phyloP scores from a whole-genome alignment of 768 basidiomycete genomes.

The Naematelia encephala region DNA sequence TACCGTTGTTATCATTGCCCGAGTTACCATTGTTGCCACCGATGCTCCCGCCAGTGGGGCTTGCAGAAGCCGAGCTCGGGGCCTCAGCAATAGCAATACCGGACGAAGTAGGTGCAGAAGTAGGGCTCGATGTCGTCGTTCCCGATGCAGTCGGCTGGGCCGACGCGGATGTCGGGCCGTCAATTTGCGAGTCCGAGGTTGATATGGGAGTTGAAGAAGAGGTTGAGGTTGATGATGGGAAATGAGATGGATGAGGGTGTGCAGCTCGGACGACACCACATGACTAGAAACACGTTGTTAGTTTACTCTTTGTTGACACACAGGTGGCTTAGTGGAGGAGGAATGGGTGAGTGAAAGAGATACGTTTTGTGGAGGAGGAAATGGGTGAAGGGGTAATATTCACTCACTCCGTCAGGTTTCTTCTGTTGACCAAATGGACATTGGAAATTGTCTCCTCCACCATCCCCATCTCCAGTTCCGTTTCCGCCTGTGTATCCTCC shows the following conservation, averaged over 20 bases:
- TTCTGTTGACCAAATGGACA: conserved; percentile 1
- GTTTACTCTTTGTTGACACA: not conserved
- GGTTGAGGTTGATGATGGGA: not conserved
- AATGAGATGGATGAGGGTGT: not conserved
- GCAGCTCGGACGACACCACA: not conserved
- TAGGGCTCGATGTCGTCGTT: conserved; percentile 1
- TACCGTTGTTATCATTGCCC: not conserved
- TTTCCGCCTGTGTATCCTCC: not conserved
- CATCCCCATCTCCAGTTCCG: not conserved
- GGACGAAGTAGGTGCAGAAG: conserved; percentile 1
- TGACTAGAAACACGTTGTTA: not conserved
- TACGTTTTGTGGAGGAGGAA: not conserved
- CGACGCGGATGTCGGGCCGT: no score
- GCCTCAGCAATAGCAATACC: not conserved
- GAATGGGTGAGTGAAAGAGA: not conserved
- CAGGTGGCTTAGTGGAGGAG: not conserved
- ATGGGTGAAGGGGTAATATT: not conserved
- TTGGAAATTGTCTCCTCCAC: not conserved
- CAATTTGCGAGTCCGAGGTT: no score
- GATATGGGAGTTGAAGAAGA: not conserved
- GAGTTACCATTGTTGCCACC: not conserved
- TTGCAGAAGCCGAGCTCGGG: not conserved
- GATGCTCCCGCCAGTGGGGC: conserved; percentile 2
- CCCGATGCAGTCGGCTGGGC: no score
- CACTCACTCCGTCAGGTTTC: conserved; percentile 5